A percentile compares a stretch with the other conserved stretches of the same genome.
These are phyloP conservation scores for Calocybe indica DNA, from an alignment of 768 basidiomycete species.

Conservation along the genomic window DNA sequence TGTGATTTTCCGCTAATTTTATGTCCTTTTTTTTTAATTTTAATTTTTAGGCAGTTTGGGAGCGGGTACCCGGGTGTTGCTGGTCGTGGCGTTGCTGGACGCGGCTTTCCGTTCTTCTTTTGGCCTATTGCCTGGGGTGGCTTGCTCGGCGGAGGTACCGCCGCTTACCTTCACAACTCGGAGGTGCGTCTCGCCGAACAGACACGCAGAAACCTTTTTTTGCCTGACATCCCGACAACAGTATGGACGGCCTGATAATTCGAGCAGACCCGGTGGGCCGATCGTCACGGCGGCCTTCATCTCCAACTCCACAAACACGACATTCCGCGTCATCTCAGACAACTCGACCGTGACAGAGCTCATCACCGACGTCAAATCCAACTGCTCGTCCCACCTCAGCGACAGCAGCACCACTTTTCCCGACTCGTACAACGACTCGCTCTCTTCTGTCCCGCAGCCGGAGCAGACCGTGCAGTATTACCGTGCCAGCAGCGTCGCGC, in stretches of 20 bases:
- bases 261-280: slow-evolving; percentile 39
- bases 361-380: slow-evolving; percentile 28
- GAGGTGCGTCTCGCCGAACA: slow-evolving; percentile 27
- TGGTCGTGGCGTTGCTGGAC: slow-evolving; percentile 33
- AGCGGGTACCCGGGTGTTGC: slow-evolving; percentile 46
- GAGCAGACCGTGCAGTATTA: slow-evolving; percentile 65
- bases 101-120: slow-evolving; percentile 49
- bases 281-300: slow-evolving; percentile 30
- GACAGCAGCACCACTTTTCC: slow-evolving; percentile 15
- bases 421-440: slow-evolving; percentile 24
- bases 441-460: slow-evolving; percentile 28
- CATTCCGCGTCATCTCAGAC: slow-evolving; percentile 39
- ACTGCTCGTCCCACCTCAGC: slow-evolving; percentile 27
- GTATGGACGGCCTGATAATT: slow-evolving; percentile 40
- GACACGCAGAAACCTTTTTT: slow-evolving; percentile 11
- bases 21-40: slow-evolving; percentile 1
- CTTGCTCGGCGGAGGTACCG: slow-evolving; percentile 12
- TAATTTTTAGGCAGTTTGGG: slow-evolving; percentile 35
- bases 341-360: slow-evolving; percentile 37
- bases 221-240: slow-evolving; percentile 10
- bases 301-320: slow-evolving; percentile 28
- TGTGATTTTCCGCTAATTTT: no score
- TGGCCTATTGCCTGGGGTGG: slow-evolving; percentile 48
- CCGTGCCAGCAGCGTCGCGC: slow-evolving; percentile 55
- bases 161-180: slow-evolving; percentile 15